Conservation (phyloP, 805 yeast species). For the Metschnikowia proteae region DNA sequence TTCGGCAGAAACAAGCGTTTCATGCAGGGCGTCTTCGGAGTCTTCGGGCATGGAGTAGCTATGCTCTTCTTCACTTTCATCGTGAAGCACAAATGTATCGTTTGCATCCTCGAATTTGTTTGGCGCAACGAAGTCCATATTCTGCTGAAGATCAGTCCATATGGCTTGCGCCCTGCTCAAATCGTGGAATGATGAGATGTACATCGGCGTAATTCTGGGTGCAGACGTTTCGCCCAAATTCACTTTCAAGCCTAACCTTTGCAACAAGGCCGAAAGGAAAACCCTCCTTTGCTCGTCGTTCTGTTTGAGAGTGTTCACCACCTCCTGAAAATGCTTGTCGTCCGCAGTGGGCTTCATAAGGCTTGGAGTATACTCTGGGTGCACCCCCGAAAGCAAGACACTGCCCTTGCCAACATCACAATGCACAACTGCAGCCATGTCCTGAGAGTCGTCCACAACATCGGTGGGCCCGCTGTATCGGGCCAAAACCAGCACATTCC, state of each 20-base stretch:
- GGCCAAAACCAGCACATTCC: slow-evolving; percentile 70
- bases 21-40: slow-evolving; percentile 12
- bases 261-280: slow-evolving; percentile 56
- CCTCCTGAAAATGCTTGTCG: slow-evolving; percentile 24
- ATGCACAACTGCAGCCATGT: slow-evolving; percentile 67
- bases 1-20: slow-evolving; percentile 27
- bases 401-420: slow-evolving; percentile 70
- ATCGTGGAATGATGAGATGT: slow-evolving; percentile 42
- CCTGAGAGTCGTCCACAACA: slow-evolving; percentile 37
- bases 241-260: slow-evolving; percentile 66
- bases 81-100: slow-evolving; percentile 54
- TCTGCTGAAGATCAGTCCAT: slow-evolving; percentile 32
- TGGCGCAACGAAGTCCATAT: slow-evolving; percentile 30
- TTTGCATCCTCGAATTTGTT: slow-evolving; percentile 45
- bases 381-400: slow-evolving; percentile 78
- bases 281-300: slow-evolving; percentile 47
- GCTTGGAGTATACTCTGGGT: slow-evolving; percentile 77
- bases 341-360: slow-evolving; percentile 38
- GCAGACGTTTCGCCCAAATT: slow-evolving; percentile 44
- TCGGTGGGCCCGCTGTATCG: slow-evolving; percentile 55
- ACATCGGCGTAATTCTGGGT: slow-evolving; percentile 70
- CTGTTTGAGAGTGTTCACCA: slow-evolving; percentile 34
- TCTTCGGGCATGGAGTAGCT: slow-evolving; percentile 13
- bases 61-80: slow-evolving; percentile 28
- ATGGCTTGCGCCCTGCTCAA: slow-evolving; percentile 32